These are phyloP conservation scores for Backusella mclennaniae DNA, from an alignment of 192 early-diverging fungal genomes.

Conservation along the genomic window DNA sequence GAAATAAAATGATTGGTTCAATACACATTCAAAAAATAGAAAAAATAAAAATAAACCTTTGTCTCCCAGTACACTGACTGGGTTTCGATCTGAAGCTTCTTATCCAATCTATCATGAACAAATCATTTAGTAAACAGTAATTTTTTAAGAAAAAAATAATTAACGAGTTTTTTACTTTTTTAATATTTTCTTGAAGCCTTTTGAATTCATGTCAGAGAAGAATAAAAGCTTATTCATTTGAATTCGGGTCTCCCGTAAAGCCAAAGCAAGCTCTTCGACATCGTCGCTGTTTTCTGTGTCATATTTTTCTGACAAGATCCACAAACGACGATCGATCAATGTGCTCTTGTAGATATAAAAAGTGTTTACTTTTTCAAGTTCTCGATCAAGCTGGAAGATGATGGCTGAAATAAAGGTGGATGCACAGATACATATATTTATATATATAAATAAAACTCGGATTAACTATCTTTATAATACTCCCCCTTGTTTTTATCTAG, in stretches of 20 bases:
- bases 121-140: background rate
- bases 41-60: conserved; percentile 34
- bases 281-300: background rate
- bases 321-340: conserved; percentile 68
- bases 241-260: conserved; percentile 44
- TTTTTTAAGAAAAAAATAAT: background rate
- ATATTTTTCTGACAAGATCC: conserved; percentile 57
- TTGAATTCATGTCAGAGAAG: conserved; percentile 50
- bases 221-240: conserved; percentile 44
- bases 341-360: conserved; percentile 79
- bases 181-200: conserved; percentile 52
- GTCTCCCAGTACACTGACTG: conserved; percentile 43
- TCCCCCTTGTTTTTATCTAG: background rate
- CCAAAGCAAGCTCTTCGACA: conserved; percentile 36
- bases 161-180: conserved; percentile 48
- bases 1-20: background rate
- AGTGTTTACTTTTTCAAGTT: conserved; percentile 80
- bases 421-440: background rate
- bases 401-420: conserved; percentile 52
- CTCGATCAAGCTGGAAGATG: conserved; percentile 80
- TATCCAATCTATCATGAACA: conserved; percentile 45
- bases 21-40: background rate
- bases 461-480: background rate
- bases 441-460: background rate
- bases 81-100: conserved; percentile 36